Evolutionary conservation across 257 asterid genomes (phyloP).

Genomic region (Dorcoceras hygrometricum): DNA sequence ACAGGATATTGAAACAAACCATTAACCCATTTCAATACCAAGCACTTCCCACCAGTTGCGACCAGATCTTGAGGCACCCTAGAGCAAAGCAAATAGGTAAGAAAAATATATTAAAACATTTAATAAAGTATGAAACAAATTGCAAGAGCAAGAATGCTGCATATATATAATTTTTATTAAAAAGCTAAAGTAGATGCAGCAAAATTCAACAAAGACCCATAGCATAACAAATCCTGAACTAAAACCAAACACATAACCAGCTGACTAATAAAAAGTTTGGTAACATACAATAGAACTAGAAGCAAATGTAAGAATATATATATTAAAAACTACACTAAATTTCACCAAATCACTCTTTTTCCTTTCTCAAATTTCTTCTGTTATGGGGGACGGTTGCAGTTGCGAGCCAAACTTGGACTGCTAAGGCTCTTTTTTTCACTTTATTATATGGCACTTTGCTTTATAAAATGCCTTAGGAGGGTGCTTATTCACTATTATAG

Average conservation of each 20-base stretch:
- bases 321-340: too few species aligned
- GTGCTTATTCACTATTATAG: too few species aligned
- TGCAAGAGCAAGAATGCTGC: background rate
- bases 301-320: background rate
- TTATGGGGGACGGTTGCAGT: too few species aligned
- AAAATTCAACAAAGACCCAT: background rate
- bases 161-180: too few species aligned
- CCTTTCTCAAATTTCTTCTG: too few species aligned
- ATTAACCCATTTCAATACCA: conserved; percentile 77
- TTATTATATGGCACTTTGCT: too few species aligned
- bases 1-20: conserved; percentile 47
- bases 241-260: background rate
- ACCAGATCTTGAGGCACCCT: conserved; percentile 98
- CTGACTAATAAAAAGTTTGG: background rate
- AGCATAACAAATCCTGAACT: background rate
- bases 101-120: background rate
- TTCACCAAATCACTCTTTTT: too few species aligned
- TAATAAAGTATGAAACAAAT: background rate
- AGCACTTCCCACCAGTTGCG: conserved; percentile 89
- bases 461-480: too few species aligned
- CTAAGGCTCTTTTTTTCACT: too few species aligned
- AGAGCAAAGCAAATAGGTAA: conserved; percentile 14
- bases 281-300: background rate
- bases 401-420: too few species aligned
- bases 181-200: background rate